phyloP scores from a whole-genome alignment of 2,329 filamentous ascomycete genomes.

The Mollisia scopiformis region DNA sequence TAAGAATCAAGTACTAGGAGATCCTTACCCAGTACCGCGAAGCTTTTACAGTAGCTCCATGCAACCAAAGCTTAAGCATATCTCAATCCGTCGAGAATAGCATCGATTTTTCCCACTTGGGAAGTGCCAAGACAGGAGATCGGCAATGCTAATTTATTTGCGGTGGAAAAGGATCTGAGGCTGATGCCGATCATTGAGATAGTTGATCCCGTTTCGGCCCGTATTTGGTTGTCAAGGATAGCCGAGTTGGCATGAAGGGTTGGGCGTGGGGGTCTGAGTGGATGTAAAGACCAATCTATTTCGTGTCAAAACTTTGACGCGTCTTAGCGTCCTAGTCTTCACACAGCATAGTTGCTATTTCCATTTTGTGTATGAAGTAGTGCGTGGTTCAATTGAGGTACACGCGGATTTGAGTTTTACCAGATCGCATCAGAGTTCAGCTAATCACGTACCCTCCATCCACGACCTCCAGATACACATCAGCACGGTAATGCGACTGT shows the following conservation, averaged over 20 bases:
- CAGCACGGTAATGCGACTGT: background rate
- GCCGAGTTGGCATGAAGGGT: background rate
- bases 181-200: background rate
- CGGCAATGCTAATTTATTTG: background rate
- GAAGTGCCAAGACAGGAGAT: background rate
- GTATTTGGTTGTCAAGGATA: background rate
- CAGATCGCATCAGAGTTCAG: constrained; percentile 23
- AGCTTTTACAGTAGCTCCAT: background rate
- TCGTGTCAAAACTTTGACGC: no score
- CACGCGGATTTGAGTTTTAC: no score
- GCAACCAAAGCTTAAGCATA: background rate
- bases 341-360: no score
- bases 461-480: constrained; percentile 20
- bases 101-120: background rate
- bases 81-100: background rate
- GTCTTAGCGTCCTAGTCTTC: no score
- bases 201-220: background rate
- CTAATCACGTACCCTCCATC: constrained; percentile 50
- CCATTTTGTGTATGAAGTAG: no score
- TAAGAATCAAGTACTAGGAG: background rate
- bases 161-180: background rate
- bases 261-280: no score
- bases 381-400: no score
- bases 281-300: no score
- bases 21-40: background rate